Base-by-base conservation (phyloP, 495 filamentous ascomycete genomes). In the Apodospora peruviana region DNA sequence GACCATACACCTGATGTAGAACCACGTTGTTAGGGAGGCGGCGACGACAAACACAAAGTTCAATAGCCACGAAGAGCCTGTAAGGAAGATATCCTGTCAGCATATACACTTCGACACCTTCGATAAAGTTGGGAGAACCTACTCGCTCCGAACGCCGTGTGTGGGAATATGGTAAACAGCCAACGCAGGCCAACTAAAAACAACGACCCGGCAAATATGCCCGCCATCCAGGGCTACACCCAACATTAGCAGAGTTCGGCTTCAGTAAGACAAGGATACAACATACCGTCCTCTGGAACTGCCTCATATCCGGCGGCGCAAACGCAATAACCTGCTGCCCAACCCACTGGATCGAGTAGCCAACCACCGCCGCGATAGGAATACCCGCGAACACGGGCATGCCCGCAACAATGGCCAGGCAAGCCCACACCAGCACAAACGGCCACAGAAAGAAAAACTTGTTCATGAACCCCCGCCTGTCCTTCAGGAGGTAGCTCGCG, bases 371-470 rank as follows among this genome's bases (percentile, higher is more conserved):
- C 0, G 84, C 79, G 32, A 88, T 63, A 1, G 91, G 93, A 20
- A 96, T 62, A 18, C 84, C 85, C 18, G 84, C 68, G 54, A 81
- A 93, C 16, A 96, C 76, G 4, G 83, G 79, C 61, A 91, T 74
- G 51, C 82, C 71, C 55, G 85, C 85, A 16, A 95, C 61, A 52
- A 94, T 80, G 70, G 80, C 80, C 12, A 94, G 52, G 43, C 81
- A 77, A 25, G 78, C 61, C 58, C 85, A 82, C 5, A 96, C 65
- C 25, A 91, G 77, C 18, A 88, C 50, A 47, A 90, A 88, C 0
- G 93, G 93, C 81, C 85, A 90, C 19, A 94, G 67, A 62, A 96
- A 96, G 72, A 95, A 88, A 65, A 94, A 91, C 62, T 87, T 89
- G 51, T 77, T 86, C 67, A 91, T 80, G 50, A 91, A 82, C 1